phyloP scores from a whole-genome alignment of 225 moss, liverwort and hornwort species.

The Pseudoscleropodium purum region DNA sequence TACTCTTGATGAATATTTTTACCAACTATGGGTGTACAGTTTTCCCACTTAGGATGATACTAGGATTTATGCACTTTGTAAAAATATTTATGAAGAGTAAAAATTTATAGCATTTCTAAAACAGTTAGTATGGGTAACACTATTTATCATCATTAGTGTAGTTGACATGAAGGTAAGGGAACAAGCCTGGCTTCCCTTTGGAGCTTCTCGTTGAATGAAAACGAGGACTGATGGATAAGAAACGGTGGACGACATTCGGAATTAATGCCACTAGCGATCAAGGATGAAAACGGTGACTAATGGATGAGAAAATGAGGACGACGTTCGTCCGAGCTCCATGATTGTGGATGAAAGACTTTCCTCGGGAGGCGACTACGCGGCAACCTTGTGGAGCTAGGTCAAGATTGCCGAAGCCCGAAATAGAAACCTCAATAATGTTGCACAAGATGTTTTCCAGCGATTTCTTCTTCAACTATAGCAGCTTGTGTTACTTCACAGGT shows the following conservation, averaged over 20 bases:
- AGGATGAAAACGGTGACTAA: background rate
- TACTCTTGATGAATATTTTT: too few species aligned
- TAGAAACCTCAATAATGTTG: constrained; percentile 9
- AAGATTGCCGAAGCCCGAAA: background rate
- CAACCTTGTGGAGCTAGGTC: background rate
- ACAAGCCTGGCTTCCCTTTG: too few species aligned
- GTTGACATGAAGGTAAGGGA: background rate
- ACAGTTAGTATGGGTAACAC: too few species aligned
- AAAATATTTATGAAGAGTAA: too few species aligned
- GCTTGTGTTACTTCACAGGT: background rate
- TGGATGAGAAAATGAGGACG: background rate
- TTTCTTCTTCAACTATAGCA: background rate
- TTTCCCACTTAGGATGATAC: too few species aligned
- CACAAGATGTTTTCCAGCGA: too few species aligned
- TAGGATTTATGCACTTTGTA: too few species aligned
- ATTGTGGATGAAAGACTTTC: constrained; percentile 2
- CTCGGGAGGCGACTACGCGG: background rate
- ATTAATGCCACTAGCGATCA: background rate
- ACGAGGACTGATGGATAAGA: background rate
- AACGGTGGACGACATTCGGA: background rate
- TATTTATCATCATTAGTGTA: too few species aligned
- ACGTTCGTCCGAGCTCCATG: background rate
- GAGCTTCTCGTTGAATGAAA: background rate
- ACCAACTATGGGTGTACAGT: too few species aligned
- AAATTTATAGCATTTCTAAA: too few species aligned